Evolutionary conservation across 1,139 yeast species (phyloP).

Genomic region (Wickerhamomyces sp.): DNA sequence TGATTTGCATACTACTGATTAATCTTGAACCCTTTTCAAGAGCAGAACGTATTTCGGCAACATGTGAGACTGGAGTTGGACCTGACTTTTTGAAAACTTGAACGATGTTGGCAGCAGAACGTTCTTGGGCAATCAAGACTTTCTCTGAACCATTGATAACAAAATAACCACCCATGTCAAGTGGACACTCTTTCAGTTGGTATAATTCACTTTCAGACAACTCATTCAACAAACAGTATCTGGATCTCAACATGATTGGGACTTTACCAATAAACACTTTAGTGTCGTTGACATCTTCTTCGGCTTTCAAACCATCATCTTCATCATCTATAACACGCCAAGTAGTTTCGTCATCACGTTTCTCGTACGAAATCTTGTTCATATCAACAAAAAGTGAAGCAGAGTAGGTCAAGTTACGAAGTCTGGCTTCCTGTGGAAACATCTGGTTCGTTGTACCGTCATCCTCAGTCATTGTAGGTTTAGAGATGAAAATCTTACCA

Average conservation of each 20-base stretch:
- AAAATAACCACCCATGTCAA: slow-evolving; percentile 99
- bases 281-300: slow-evolving; percentile 57
- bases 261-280: slow-evolving; percentile 93
- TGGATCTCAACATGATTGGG: slow-evolving; percentile 96
- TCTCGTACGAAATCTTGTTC: slow-evolving; percentile 83
- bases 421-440: slow-evolving; percentile 97
- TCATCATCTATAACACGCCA: slow-evolving; percentile 55
- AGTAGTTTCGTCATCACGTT: slow-evolving; percentile 74
- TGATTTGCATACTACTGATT: slow-evolving; percentile 90
- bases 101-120: slow-evolving; percentile 96
- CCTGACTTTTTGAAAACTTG: slow-evolving; percentile 98
- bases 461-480: slow-evolving; percentile 98
- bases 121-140: slow-evolving; percentile 96
- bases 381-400: slow-evolving; percentile 95
- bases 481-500: slow-evolving; percentile 93
- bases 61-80: slow-evolving; percentile 92
- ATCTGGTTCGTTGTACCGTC: slow-evolving; percentile 99
- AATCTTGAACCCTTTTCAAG: slow-evolving; percentile 95
- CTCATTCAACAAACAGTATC: slow-evolving; percentile 90
- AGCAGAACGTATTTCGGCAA: slow-evolving; percentile 96
- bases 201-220: slow-evolving; percentile 92
- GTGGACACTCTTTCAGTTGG: slow-evolving; percentile 96
- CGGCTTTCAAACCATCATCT: slow-evolving; percentile 31
- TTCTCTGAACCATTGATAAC: slow-evolving; percentile 98
- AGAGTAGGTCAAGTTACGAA: slow-evolving; percentile 92